Evolutionary conservation across 306 rosid species (phyloP), one percentile per base, ranked within the genome.

Genomic region (Dryas drummondii): DNA sequence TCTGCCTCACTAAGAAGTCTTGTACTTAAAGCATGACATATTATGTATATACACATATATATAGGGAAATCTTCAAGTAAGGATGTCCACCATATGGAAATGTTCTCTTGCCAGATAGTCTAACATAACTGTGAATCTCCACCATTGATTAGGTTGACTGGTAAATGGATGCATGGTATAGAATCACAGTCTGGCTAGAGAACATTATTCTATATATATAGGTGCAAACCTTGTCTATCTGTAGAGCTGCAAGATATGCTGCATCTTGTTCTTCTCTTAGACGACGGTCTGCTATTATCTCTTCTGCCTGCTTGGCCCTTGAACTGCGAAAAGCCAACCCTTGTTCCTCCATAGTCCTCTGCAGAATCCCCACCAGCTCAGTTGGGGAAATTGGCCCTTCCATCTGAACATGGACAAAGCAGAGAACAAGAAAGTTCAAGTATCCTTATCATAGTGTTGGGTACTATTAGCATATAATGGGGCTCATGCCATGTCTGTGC

Each of bases 361-460:
- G 98, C 60, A 91, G 91, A 85, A 87, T 86, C 88, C 82, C 97
- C 85, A 91, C 93, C 75, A 93, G 80, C 78, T 89, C 97, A 54
- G 83, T 85, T 32, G 97, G 86, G 16, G 96, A 88, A 77, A 91
- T 46, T 52, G 93, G 96, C 41, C 96, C 96, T 81, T 93, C 97
- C 37, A 89, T 80, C 98, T 93, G 82, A 57, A 74, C 58, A 77
- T 56, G 16, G 15, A 70, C 72, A 32, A 32, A 53, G 11, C 6
- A 19, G 4, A 54, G 6, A 62, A 53, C 59, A 75, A 51, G 40
- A 32, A 1, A 66, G 46, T 4, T 26, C 63, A 72, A 83, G 22
- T 12, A 44, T 72, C 45, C 4, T 26, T 9, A 3, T 49, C 41
- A 1, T 41, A 26, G 59, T 51, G 19, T 32, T 70, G 13, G 27